Percentiles rank a stretch among this genome's conserved stretches.
Conservation (phyloP, 1,284 basidiomycete genomes). For the Kwoniella shivajii region DNA sequence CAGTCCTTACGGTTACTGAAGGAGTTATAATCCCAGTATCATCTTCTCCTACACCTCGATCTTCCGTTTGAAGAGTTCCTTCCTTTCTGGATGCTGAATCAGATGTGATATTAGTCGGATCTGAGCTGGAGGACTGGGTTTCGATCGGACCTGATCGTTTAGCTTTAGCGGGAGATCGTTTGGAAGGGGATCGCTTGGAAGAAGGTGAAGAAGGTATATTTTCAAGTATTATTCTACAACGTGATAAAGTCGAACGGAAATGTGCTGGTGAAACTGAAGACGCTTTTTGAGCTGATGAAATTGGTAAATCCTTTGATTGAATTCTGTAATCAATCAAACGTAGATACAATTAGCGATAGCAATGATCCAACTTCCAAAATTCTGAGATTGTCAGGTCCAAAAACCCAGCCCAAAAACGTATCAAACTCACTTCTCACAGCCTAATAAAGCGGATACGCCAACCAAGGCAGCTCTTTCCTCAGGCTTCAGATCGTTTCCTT, state of each 20-base stretch:
- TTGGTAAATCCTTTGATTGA: constrained; percentile 41
- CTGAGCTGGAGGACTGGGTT: not conserved
- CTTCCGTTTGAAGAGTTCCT: not conserved
- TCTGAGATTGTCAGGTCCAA: too few species aligned
- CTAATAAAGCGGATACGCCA: constrained; percentile 48
- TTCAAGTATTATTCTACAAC: constrained; percentile 32
- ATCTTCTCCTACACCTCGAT: not conserved
- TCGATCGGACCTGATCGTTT: too few species aligned
- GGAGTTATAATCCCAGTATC: not conserved
- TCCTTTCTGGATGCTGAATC: not conserved
- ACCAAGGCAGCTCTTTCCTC: constrained; percentile 49
- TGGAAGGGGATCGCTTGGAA: constrained; percentile 5
- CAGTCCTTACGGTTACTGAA: not conserved
- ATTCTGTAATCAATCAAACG: constrained; percentile 25
- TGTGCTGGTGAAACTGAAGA: constrained; percentile 43
- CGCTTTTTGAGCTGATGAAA: constrained; percentile 42
- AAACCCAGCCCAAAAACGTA: too few species aligned
- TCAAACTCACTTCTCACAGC: constrained; percentile 47
- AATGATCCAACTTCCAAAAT: too few species aligned
- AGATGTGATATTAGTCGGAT: not conserved
- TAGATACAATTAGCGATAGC: constrained; percentile 5
- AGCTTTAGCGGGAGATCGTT: not conserved
- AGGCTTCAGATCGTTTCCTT: constrained; percentile 41
- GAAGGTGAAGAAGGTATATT: constrained; percentile 1
- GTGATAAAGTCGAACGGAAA: constrained; percentile 39